phyloP scores from a whole-genome alignment of 108 stramenopile species.

The Cyclotella cryptica region DNA sequence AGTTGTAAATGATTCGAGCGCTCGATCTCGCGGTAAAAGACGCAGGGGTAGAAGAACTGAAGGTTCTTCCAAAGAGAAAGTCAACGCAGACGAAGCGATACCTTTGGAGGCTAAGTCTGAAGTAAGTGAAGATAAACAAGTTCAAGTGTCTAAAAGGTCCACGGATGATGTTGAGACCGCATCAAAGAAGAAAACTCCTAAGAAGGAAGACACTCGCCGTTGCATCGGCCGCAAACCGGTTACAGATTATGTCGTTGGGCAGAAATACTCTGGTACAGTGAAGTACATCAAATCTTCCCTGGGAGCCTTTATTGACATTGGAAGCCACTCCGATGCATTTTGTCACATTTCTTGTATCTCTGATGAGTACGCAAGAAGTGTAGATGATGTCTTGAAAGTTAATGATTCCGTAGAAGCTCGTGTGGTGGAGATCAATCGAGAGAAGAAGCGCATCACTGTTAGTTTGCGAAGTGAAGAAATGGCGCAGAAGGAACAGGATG shows the following conservation, averaged over 20 bases:
- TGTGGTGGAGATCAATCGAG: conserved; percentile 78
- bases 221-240: conserved; percentile 90
- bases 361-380: conserved; percentile 73
- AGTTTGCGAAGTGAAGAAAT: conserved; percentile 75
- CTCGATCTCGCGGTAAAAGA: conserved; percentile 47
- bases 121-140: conserved; percentile 21
- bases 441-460: conserved; percentile 74
- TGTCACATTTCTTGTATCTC: conserved; percentile 82
- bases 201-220: conserved; percentile 63
- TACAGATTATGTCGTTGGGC: conserved; percentile 79
- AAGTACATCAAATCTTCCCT: conserved; percentile 83
- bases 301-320: conserved; percentile 89
- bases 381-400: conserved; percentile 61
- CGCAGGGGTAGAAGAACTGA: conserved; percentile 45
- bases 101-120: background rate
- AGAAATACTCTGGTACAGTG: conserved; percentile 68
- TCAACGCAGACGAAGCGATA: too few species aligned
- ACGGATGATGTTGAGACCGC: conserved; percentile 4
- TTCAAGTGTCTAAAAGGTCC: background rate
- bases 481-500: conserved; percentile 59
- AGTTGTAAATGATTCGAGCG: conserved; percentile 17
- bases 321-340: conserved; percentile 88
- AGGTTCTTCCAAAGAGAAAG: conserved; percentile 8
- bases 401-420: conserved; percentile 70
- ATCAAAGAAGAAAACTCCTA: conserved; percentile 23